phyloP scores from a whole-genome alignment of 345 rosid genomes.

The Passiflora organensis region DNA sequence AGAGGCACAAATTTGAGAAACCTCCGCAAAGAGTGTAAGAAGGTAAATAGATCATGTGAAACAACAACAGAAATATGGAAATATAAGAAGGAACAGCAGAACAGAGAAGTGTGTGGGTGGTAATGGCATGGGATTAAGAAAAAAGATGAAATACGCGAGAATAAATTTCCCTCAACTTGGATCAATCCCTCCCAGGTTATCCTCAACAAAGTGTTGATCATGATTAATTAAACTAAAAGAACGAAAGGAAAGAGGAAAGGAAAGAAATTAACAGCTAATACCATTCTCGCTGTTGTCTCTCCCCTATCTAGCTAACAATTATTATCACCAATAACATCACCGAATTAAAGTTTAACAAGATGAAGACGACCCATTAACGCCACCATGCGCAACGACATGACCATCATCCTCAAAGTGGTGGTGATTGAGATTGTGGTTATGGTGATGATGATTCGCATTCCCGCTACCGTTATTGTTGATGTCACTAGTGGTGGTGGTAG shows the following conservation, averaged over 20 bases:
- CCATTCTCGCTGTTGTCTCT: conserved; percentile 10
- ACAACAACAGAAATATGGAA: too few relatives aligned
- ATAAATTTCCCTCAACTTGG: conserved; percentile 12
- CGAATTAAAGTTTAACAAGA: conserved; percentile 18
- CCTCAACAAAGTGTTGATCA: conserved; percentile 26
- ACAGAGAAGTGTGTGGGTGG: conserved; percentile 3
- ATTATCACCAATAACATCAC: conserved; percentile 1
- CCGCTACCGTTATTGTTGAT: too few relatives aligned
- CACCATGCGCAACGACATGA: conserved; percentile 11
- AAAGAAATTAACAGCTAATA: conserved; percentile 9
- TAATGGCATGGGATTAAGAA: too few relatives aligned
- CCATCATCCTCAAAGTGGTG: conserved; percentile 13
- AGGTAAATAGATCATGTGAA: too few relatives aligned
- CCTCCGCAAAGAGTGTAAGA: too few relatives aligned
- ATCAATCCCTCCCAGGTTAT: conserved; percentile 34
- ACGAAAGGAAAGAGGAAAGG: neutral
- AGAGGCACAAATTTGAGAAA: too few relatives aligned
- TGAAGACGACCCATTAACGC: conserved; percentile 27
- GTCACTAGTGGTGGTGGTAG: neutral
- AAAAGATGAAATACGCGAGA: conserved; percentile 6
- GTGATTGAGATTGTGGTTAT: neutral
- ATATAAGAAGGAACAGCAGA: too few relatives aligned
- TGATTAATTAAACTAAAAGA: conserved; percentile 33
- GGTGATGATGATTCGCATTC: conserved; percentile 6
- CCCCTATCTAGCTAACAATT: conserved; percentile 25